Evolutionary conservation across 139 green algal species (phyloP).

Genomic region (Ettlia oleoabundans): DNA sequence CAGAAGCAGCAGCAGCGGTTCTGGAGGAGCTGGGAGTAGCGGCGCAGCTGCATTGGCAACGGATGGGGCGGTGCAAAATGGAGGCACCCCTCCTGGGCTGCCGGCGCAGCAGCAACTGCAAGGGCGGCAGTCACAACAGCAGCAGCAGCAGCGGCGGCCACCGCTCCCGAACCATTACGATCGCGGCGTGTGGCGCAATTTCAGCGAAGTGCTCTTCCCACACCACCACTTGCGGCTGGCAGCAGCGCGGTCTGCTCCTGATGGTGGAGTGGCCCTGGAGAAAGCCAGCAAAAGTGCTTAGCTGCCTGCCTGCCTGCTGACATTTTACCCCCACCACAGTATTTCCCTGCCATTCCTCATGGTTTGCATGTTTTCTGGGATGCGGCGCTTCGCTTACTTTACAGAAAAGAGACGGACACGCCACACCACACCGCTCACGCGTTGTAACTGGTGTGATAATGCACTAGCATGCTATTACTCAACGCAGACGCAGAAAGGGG

Average conservation of each 20-base stretch:
- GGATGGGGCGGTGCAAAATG: too few species aligned
- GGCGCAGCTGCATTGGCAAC: background rate
- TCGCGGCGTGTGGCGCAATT: conserved; percentile 20
- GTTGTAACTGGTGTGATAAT: too few species aligned
- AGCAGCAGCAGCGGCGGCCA: background rate
- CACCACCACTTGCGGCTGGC: conserved; percentile 7
- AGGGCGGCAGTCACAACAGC: background rate
- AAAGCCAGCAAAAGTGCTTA: background rate
- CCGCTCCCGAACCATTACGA: background rate
- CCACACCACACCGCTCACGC: too few species aligned
- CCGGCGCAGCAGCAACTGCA: background rate
- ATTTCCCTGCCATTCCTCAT: too few species aligned
- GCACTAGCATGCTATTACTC: too few species aligned
- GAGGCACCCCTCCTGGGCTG: too few species aligned
- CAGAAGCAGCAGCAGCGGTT: background rate
- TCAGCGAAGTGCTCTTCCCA: conserved; percentile 39
- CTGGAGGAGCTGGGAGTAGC: background rate
- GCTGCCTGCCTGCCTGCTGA: background rate
- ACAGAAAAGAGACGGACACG: too few species aligned
- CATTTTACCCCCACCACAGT: too few species aligned
- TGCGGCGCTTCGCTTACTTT: too few species aligned
- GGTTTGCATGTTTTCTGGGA: too few species aligned
- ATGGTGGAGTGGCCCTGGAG: background rate
- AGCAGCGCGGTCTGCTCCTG: background rate
- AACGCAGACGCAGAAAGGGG: too few species aligned